Percentiles rank a stretch among this genome's conserved stretches.
These are phyloP conservation scores for Globisporangium viniferum DNA, from an alignment of 352 stramenopile genomes.

Conservation along the genomic window DNA sequence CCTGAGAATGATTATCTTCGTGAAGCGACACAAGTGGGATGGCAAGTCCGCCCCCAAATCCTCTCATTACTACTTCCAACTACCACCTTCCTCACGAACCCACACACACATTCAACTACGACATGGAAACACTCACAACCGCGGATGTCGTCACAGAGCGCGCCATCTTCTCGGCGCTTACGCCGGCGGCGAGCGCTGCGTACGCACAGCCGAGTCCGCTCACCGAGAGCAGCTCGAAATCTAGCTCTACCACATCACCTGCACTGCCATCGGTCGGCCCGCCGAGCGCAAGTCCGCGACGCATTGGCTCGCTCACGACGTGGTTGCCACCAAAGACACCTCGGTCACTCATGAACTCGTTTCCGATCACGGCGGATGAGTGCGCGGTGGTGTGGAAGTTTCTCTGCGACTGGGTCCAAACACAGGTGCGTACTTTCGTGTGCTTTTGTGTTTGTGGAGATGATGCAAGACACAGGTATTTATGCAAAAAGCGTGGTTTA, in stretches of 20 bases:
- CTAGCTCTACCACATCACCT: neutral
- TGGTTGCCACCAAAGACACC: conserved; percentile 41
- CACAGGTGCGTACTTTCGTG: conserved; percentile 28
- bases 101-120: neutral
- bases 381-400: conserved; percentile 64
- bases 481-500: neutral
- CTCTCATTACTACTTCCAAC: too few species aligned
- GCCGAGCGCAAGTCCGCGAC: neutral
- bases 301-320: conserved; percentile 5
- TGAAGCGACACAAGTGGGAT: too few species aligned
- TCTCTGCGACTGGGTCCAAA: conserved; percentile 66
- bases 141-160: conserved; percentile 35
- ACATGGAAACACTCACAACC: conserved; percentile 1
- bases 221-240: neutral
- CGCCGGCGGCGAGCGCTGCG: conserved; percentile 1
- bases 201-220: neutral
- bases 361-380: conserved; percentile 47
- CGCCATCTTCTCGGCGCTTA: conserved; percentile 41
- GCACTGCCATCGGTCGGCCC: neutral
- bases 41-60: too few species aligned
- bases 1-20: too few species aligned
- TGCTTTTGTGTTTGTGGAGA: too few species aligned
- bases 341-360: conserved; percentile 40
- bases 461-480: neutral
- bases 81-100: too few species aligned